Conservation (phyloP, 2,329 filamentous ascomycete genomes). For the Diaporthe citrichinensis region DNA sequence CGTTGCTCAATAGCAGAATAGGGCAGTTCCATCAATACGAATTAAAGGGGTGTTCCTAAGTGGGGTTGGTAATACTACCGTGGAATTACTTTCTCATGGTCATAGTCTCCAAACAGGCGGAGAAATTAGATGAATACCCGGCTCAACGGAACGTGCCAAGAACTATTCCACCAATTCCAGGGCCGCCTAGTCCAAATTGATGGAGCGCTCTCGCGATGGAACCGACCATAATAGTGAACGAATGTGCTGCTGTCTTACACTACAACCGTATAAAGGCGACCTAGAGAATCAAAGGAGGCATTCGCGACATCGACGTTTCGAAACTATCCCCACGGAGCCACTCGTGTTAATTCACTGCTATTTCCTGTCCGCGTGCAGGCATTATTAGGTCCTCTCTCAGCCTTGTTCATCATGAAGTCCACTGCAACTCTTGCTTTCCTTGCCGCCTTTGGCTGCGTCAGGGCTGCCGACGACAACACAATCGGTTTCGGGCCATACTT, state of each 20-base stretch:
- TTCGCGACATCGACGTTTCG: neutral
- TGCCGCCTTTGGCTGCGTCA: neutral
- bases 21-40: neutral
- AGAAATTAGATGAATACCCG: slow-evolving; percentile 5
- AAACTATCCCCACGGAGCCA: neutral
- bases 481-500: slow-evolving; percentile 26
- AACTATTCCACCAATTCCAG: slow-evolving; percentile 16
- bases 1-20: neutral
- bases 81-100: neutral
- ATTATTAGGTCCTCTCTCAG: neutral
- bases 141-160: neutral
- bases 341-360: neutral
- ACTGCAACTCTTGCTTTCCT: neutral
- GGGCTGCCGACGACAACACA: neutral
- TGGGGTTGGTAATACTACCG: slow-evolving; percentile 4
- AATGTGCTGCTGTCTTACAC: neutral
- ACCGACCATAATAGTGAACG: neutral
- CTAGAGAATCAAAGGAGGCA: neutral
- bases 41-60: neutral
- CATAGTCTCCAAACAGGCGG: neutral
- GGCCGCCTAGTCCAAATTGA: neutral
- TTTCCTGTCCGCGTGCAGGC: neutral
- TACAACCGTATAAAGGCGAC: neutral
- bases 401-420: neutral
- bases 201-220: neutral